Conservation (phyloP, 1,284 basidiomycete genomes). For the Nidula niveotomentosa region DNA sequence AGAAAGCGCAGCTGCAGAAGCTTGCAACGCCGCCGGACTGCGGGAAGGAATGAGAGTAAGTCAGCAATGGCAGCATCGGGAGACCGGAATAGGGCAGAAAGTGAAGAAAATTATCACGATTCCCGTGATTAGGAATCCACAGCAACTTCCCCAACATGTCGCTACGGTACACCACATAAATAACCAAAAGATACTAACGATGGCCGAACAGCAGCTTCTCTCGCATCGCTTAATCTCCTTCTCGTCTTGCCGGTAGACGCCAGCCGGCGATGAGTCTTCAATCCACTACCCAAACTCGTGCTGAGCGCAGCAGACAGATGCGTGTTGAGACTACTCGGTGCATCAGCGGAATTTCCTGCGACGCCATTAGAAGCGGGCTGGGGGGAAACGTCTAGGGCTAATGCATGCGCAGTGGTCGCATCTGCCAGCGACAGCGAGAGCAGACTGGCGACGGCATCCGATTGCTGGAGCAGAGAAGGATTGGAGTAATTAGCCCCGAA, state of each 20-base stretch:
- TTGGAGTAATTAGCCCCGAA: not conserved
- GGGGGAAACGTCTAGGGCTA: slow-evolving; percentile 31
- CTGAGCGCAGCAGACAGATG: slow-evolving; percentile 16
- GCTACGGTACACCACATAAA: too few species aligned
- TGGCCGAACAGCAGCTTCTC: slow-evolving; percentile 69
- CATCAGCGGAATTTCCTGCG: not conserved
- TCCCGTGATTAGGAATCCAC: too few species aligned
- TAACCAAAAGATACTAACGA: slow-evolving; percentile 48
- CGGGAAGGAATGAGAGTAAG: slow-evolving; percentile 5
- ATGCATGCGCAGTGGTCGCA: slow-evolving; percentile 50
- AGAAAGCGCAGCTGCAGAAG: slow-evolving; percentile 44
- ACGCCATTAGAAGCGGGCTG: slow-evolving; percentile 1
- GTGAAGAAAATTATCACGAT: too few species aligned
- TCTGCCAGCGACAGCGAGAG: slow-evolving; percentile 57
- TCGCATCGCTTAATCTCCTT: slow-evolving; percentile 71
- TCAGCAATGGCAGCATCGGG: not conserved
- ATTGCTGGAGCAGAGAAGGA: slow-evolving; percentile 23
- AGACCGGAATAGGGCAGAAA: too few species aligned
- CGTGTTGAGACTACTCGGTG: slow-evolving; percentile 8
- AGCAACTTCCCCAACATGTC: too few species aligned
- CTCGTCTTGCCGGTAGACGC: slow-evolving; percentile 67
- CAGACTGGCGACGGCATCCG: slow-evolving; percentile 46
- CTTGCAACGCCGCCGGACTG: slow-evolving; percentile 41
- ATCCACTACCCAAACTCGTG: slow-evolving; percentile 26
- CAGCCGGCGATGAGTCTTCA: slow-evolving; percentile 64